Conservation (phyloP, 352 stramenopile genomes). For the Phytophthora podocarpi region DNA sequence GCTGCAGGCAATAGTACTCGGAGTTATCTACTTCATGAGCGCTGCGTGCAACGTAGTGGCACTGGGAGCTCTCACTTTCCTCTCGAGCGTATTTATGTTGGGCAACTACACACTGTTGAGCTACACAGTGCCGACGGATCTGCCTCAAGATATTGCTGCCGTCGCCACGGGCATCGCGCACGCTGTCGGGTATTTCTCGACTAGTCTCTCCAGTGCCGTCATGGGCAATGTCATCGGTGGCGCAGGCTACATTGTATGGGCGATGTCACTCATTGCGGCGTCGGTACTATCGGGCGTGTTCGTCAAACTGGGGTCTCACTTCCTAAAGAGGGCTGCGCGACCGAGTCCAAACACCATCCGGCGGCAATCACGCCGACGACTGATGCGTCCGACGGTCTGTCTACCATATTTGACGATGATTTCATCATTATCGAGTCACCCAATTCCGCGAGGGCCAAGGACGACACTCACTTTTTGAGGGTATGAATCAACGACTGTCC, state of each 20-base stretch:
- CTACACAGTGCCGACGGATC: constrained; percentile 76
- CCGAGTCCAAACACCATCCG: constrained; percentile 35
- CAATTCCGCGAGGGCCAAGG: background rate
- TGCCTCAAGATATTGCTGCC: constrained; percentile 72
- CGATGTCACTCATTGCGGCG: constrained; percentile 57
- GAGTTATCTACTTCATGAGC: constrained; percentile 61
- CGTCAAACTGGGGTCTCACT: constrained; percentile 64
- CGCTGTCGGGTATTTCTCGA: constrained; percentile 69
- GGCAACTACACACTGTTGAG: constrained; percentile 79
- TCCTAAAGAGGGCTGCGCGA: constrained; percentile 28
- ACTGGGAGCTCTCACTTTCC: constrained; percentile 64
- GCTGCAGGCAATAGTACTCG: constrained; percentile 58
- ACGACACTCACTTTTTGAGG: constrained; percentile 5
- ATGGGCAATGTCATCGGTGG: constrained; percentile 68
- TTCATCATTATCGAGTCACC: constrained; percentile 28
- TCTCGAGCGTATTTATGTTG: constrained; percentile 71
- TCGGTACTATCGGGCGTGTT: constrained; percentile 66
- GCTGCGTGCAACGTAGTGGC: constrained; percentile 50
- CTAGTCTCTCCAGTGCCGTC: constrained; percentile 60
- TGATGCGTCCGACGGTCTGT: constrained; percentile 17
- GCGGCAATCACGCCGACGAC: constrained; percentile 10
- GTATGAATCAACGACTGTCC: constrained; percentile 18
- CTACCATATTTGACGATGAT: constrained; percentile 17
- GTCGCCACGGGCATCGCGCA: constrained; percentile 72
- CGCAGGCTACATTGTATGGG: constrained; percentile 65